Evolutionary conservation across 306 rosid genomes (phyloP).

Genomic region (Dryas alaskensis): DNA sequence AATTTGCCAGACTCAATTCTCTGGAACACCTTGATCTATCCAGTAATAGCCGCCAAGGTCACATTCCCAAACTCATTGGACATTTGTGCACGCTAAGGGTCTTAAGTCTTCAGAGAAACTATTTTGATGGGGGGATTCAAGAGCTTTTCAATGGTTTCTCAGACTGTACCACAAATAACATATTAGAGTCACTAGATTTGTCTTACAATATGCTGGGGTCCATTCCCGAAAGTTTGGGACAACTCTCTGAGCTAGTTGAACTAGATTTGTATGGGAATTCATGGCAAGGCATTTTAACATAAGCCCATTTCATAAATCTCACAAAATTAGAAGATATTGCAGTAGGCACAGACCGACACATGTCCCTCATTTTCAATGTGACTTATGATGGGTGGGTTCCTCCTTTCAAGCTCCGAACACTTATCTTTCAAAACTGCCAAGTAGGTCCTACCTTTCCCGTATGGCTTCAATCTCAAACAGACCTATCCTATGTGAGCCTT

Average conservation of each 20-base stretch:
- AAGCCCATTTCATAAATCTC: background rate
- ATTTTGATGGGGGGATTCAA: too few species aligned
- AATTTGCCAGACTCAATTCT: background rate
- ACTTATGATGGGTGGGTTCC: background rate
- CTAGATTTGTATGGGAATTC: background rate
- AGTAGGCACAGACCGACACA: background rate
- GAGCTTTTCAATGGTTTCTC: too few species aligned
- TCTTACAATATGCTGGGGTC: background rate
- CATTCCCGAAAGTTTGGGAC: background rate
- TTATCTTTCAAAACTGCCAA: too few species aligned
- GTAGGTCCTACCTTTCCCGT: too few species aligned
- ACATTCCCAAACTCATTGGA: background rate
- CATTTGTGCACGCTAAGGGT: background rate
- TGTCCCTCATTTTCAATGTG: background rate
- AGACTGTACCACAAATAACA: background rate
- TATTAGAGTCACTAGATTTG: background rate
- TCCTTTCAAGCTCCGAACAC: background rate
- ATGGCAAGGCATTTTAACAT: background rate
- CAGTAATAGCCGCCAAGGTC: background rate
- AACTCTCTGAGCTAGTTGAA: background rate
- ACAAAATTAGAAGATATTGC: background rate
- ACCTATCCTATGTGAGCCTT: background rate
- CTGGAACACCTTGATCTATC: background rate
- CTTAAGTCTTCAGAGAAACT: background rate
- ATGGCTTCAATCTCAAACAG: slow-evolving; percentile 1